These are phyloP conservation scores for Debaryomyces prosopidis DNA, from an alignment of 805 yeast genomes.

Conservation along the genomic window DNA sequence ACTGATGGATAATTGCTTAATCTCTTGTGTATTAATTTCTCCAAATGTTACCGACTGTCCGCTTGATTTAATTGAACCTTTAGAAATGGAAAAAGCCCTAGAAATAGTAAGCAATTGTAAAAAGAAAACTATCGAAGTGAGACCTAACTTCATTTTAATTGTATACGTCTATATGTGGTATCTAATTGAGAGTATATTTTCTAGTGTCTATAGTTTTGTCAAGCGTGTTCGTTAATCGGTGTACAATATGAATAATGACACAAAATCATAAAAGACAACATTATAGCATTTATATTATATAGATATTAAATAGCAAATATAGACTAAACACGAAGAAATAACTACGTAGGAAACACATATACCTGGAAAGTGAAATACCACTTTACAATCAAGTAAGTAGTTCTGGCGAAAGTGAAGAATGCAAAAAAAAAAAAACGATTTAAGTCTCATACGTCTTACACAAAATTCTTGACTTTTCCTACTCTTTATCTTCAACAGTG, in stretches of 20 bases:
- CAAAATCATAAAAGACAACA: not conserved
- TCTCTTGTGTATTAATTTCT: constrained; percentile 29
- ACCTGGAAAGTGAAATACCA: too few species aligned
- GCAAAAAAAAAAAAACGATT: too few species aligned
- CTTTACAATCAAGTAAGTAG: too few species aligned
- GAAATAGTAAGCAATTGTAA: constrained; percentile 20
- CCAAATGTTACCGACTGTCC: constrained; percentile 26
- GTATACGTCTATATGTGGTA: not conserved
- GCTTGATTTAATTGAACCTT: constrained; percentile 30
- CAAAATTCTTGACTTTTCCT: too few species aligned
- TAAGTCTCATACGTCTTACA: too few species aligned
- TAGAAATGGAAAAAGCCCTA: constrained; percentile 27
- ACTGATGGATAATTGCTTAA: constrained; percentile 29
- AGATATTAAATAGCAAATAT: too few species aligned
- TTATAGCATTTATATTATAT: too few species aligned
- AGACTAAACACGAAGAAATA: too few species aligned
- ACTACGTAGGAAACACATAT: too few species aligned
- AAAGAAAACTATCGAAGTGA: constrained; percentile 9
- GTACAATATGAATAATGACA: not conserved
- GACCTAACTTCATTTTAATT: constrained; percentile 17
- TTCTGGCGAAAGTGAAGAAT: too few species aligned
- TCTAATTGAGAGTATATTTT: not conserved
- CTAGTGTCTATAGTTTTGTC: not conserved
- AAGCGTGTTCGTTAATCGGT: not conserved
- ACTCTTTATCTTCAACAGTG: too few species aligned